phyloP scores from a whole-genome alignment of 2,329 filamentous ascomycete species.

The Colletotrichum falcatum region DNA sequence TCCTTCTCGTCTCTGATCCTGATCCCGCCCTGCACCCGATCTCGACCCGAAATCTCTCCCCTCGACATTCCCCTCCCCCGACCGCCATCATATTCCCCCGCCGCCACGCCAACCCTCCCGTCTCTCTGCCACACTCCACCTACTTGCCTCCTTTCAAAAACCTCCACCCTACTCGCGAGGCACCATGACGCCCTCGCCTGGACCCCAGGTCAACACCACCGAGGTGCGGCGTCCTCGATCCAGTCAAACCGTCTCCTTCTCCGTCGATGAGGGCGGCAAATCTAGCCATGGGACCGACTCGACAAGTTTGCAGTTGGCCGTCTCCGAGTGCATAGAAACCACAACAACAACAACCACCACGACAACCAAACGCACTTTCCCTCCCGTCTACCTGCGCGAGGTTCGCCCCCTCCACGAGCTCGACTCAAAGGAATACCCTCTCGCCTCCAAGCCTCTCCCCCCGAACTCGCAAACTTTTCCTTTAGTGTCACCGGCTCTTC shows the following conservation, averaged over 20 bases:
- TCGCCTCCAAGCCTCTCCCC: slow-evolving; percentile 87
- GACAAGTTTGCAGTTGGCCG: slow-evolving; percentile 64
- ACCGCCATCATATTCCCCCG: slow-evolving; percentile 13
- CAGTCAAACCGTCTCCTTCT: slow-evolving; percentile 60
- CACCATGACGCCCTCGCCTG: slow-evolving; percentile 55
- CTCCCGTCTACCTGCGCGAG: slow-evolving; percentile 83
- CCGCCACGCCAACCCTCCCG: background rate
- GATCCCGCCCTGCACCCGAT: slow-evolving; percentile 15
- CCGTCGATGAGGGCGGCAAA: slow-evolving; percentile 55
- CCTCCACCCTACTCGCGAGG: slow-evolving; percentile 16
- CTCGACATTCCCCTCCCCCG: slow-evolving; percentile 3
- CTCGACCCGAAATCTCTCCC: slow-evolving; percentile 8
- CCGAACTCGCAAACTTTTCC: slow-evolving; percentile 79
- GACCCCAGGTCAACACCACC: slow-evolving; percentile 42
- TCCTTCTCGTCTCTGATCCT: background rate
- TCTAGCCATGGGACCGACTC: slow-evolving; percentile 47
- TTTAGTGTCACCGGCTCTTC: slow-evolving; percentile 73
- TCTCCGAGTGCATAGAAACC: slow-evolving; percentile 75
- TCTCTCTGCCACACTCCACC: background rate
- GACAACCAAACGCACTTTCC: slow-evolving; percentile 86
- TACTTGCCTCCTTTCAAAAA: slow-evolving; percentile 6
- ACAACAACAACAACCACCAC: slow-evolving; percentile 90
- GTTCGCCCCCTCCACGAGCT: slow-evolving; percentile 77
- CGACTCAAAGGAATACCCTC: slow-evolving; percentile 89
- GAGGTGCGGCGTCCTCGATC: slow-evolving; percentile 50